phyloP scores from a whole-genome alignment of 2,329 filamentous ascomycete genomes.

The Leptodontidium sp. region DNA sequence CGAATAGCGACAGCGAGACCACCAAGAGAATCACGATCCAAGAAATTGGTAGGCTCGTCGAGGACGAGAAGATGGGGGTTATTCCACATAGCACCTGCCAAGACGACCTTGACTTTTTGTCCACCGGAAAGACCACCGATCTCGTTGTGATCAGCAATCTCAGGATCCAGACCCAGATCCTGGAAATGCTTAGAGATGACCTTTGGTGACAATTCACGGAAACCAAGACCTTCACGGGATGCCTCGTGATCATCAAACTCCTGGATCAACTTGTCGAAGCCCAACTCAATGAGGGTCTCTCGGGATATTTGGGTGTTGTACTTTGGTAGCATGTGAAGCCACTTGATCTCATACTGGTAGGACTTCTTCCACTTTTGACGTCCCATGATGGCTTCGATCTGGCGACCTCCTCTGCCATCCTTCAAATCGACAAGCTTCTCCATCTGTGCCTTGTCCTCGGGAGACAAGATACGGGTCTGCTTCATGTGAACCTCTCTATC shows the following conservation, averaged over 20 bases:
- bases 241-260: slow-evolving; percentile 99
- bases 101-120: slow-evolving; percentile 98
- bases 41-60: slow-evolving; percentile 98
- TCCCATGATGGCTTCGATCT: slow-evolving; percentile 89
- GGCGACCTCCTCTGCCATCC: slow-evolving; percentile 79
- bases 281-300: slow-evolving; percentile 85
- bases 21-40: slow-evolving; percentile 96
- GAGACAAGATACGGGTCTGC: slow-evolving; percentile 90
- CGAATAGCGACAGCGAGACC: slow-evolving; percentile 97
- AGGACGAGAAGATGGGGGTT: slow-evolving; percentile 97
- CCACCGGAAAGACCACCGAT: slow-evolving; percentile 95
- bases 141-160: slow-evolving; percentile 99
- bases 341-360: slow-evolving; percentile 99
- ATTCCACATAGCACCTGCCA: slow-evolving; percentile 98
- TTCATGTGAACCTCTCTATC: slow-evolving; percentile 98
- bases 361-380: slow-evolving; percentile 99
- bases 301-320: slow-evolving; percentile 92
- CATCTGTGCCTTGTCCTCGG: slow-evolving; percentile 88
- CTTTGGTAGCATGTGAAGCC: slow-evolving; percentile 88
- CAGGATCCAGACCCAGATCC: slow-evolving; percentile 92
- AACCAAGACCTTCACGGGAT: slow-evolving; percentile 97
- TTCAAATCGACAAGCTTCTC: slow-evolving; percentile 86
- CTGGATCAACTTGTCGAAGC: slow-evolving; percentile 93
- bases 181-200: slow-evolving; percentile 98
- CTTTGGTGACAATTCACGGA: slow-evolving; percentile 90